phyloP scores from a whole-genome alignment of 75 land plant species.

The Pinus taeda region DNA sequence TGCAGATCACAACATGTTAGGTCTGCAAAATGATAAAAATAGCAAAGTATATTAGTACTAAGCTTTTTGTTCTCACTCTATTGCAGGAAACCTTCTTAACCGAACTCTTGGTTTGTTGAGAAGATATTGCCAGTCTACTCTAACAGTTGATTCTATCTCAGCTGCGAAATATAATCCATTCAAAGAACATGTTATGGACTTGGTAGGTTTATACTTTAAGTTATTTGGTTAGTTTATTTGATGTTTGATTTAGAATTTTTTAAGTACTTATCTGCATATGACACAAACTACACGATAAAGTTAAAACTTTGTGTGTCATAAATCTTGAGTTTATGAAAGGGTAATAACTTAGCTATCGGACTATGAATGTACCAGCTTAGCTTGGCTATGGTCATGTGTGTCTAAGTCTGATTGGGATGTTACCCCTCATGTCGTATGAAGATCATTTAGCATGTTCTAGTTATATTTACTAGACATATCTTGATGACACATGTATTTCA shows the following conservation, averaged over 20 bases:
- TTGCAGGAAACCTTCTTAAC: conserved; percentile 90
- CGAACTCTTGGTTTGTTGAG: conserved; percentile 95
- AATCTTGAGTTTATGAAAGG: too few species aligned
- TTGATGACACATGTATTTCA: too few species aligned
- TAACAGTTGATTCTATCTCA: conserved; percentile 60
- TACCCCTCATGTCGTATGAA: too few species aligned
- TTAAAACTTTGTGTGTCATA: too few species aligned
- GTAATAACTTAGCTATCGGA: too few species aligned
- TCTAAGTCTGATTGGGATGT: too few species aligned
- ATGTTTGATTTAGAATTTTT: background rate
- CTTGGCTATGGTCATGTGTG: too few species aligned
- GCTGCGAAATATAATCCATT: conserved; percentile 68
- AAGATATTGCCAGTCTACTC: conserved; percentile 83
- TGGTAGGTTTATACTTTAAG: conserved; percentile 40
- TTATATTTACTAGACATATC: too few species aligned
- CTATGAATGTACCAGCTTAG: too few species aligned
- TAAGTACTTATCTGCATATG: background rate
- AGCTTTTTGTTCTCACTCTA: background rate
- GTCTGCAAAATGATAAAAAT: background rate
- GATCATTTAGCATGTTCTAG: too few species aligned
- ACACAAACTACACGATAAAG: background rate
- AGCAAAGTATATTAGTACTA: background rate
- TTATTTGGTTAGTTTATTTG: background rate
- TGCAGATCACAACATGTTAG: background rate
- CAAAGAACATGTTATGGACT: conserved; percentile 46